Percentiles rank a stretch among this genome's conserved stretches.
phyloP scores from a whole-genome alignment of 441 rosid genomes.

The Erysimum pusillum region DNA sequence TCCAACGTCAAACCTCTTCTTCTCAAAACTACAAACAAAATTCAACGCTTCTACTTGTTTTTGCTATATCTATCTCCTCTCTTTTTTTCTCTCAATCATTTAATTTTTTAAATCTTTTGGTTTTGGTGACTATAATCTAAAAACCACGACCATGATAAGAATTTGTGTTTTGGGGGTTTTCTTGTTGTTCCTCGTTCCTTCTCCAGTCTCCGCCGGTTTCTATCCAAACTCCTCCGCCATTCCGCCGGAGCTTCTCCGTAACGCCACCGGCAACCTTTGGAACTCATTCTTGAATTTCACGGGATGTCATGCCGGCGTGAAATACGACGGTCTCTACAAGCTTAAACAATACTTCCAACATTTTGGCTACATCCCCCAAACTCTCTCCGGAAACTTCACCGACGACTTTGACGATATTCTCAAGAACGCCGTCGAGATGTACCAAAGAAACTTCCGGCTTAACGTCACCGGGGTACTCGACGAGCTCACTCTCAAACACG shows the following conservation, averaged over 20 bases:
- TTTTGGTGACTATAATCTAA: neutral
- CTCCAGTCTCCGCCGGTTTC: conserved; percentile 57
- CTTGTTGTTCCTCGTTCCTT: conserved; percentile 38
- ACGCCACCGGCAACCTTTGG: conserved; percentile 58
- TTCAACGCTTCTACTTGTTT: conserved; percentile 9
- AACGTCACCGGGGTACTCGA: conserved; percentile 75
- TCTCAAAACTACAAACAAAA: conserved; percentile 18
- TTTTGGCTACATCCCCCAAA: conserved; percentile 72
- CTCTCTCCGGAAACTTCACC: conserved; percentile 51
- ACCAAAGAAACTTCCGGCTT: conserved; percentile 70
- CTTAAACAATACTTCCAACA: conserved; percentile 67
- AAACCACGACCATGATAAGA: conserved; percentile 1
- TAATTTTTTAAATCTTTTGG: neutral
- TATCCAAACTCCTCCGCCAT: conserved; percentile 62
- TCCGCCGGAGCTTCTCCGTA: conserved; percentile 50
- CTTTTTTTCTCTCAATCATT: neutral
- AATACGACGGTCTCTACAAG: conserved; percentile 53
- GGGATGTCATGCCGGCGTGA: conserved; percentile 68
- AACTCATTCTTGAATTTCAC: conserved; percentile 60
- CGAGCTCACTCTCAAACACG: conserved; percentile 54
- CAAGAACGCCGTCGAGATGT: conserved; percentile 61
- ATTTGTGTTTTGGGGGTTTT: conserved; percentile 19
- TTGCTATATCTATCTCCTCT: neutral
- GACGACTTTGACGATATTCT: conserved; percentile 67
- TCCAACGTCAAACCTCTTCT: conserved; percentile 6